A percentile compares a stretch with the other conserved stretches of the same genome.
These are phyloP conservation scores for Fusarium caatingaense DNA, from an alignment of 2,329 filamentous ascomycete genomes.

Conservation along the genomic window DNA sequence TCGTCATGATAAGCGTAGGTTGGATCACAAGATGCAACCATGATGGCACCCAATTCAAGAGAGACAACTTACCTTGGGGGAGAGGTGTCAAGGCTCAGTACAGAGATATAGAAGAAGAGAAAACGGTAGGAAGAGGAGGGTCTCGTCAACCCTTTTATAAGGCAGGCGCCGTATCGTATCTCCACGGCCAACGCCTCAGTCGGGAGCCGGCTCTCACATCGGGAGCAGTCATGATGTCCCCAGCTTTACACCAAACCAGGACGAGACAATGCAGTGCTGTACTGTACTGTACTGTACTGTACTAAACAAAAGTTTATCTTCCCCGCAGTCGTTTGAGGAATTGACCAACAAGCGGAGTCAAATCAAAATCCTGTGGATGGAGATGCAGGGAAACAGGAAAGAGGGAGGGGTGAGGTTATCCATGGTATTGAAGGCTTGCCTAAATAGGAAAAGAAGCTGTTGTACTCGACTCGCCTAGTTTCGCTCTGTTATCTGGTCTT, in stretches of 20 bases:
- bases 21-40: conserved; percentile 6
- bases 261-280: not conserved
- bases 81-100: not conserved
- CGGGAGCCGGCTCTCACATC: conserved; percentile 20
- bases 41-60: conserved; percentile 1
- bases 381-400: conserved; percentile 26
- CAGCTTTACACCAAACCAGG: conserved; percentile 5
- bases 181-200: conserved; percentile 10
- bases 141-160: conserved; percentile 28
- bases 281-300: not conserved
- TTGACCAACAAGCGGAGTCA: conserved; percentile 21
- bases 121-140: conserved; percentile 1
- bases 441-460: conserved; percentile 32
- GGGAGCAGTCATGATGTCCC: conserved; percentile 32
- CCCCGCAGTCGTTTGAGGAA: conserved; percentile 30
- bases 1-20: conserved; percentile 31
- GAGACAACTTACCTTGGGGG: conserved; percentile 24
- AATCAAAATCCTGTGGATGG: conserved; percentile 1
- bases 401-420: conserved; percentile 39
- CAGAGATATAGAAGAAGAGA: conserved; percentile 4
- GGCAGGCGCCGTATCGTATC: conserved; percentile 8
- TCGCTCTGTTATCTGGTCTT: not conserved
- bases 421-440: conserved; percentile 23
- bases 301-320: conserved; percentile 26
- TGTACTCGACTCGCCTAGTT: conserved; percentile 3